Evolutionary conservation across 164 flowering plant species (phyloP), one percentile per base, ranked within the genome.

Genomic region (Magnolia officinalis): DNA sequence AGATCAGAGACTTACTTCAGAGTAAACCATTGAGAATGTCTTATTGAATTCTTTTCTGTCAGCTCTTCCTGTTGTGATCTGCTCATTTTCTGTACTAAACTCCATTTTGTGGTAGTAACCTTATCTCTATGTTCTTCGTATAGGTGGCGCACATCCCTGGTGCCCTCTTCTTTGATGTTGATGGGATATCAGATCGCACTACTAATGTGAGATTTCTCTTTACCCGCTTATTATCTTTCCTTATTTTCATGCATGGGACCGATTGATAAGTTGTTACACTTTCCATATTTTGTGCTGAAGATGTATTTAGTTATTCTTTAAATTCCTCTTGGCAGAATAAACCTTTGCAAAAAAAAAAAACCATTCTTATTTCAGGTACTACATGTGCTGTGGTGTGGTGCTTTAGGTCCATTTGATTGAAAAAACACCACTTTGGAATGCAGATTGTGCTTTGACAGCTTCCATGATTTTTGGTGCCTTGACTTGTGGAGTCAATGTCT

Each of bases 131-230:
- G 51, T n/a, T 50, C 21, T 72, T 79, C 66, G 8, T 71, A 50
- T 88, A 96, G 99, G 97, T 92, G 72, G 99, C 99, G 52, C 98
- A 93, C 79, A 96, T 94, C 85, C 99, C 98, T 71, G 98, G 99
- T 72, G 93, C 99, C 49, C 94, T 96, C 78, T 96, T 94, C 91
- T 96, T 96, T 80, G 98, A 94, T 75, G 86, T 94, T 18, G 98
- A 96, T 89, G 98, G 97, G 45, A 91, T 96, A 82, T 83, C 97
- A 63, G 98, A 96, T 82, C 90, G 82, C 78, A 82, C 84, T 24
- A 85, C 96, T 72, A 92, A 91, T 65, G 99, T 96, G 74, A 90
- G 94, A 78, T 82, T 77, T 76, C 66, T 49, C 16, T 77, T 29
- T 67, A 68, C 19, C 19, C 20, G 1, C 50, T 18, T 68, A 29